Base-by-base conservation (phyloP, 768 basidiomycete species). In the Nidularia pulvinata region DNA sequence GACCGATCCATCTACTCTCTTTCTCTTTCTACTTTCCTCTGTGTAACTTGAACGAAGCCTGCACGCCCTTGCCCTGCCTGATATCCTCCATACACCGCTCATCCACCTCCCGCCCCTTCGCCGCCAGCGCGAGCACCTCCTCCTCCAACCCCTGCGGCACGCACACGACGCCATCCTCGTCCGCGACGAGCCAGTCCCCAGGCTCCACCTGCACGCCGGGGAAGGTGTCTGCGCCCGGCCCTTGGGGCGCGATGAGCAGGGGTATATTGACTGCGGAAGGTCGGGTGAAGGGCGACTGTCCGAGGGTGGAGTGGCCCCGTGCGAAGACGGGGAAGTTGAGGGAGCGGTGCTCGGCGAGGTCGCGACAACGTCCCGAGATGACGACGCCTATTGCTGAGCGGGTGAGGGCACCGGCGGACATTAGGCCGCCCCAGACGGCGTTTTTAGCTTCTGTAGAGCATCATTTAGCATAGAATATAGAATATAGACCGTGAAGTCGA, bases 401-500 rank as follows among this genome's bases (percentile, higher is more conserved):
- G 10, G 83, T 80, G 62, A 84, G 81, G 1, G 93, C 93, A 19
- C 91, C 91, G 0, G 91, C 89, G 9, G 91, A 86, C 93, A 94
- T 93, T 48, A 93, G 82, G 16, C 94, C 93, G 22, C 94, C 93
- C 94, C 94, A 96, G 5, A 93, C 90, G 4, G 93, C 92, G 60
- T 85, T 89, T 68, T 88, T 88, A 30, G 78, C 73, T 52, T 84
- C 91, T 10, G 33, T 25, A 25, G 25, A 25, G 4, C 25, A 25
- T 4, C 25, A 25, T 25, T 25, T 25, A 25, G 25, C 22, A 22
- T 48, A 33, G 25, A 36, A 9, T 25, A 43, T 46, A 19, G 52
- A 52, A 48, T 6, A 36, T 52, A 52, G 53, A 69, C 50, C 61
- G 61, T 53, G 59, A 52, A 58, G 48, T 43, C 52, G 57, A 32